A percentile compares a stretch with the other conserved stretches of the same genome.
These are phyloP conservation scores for Cucurbita ficifolia DNA, from an alignment of 306 rosid species.

Conservation along the genomic window DNA sequence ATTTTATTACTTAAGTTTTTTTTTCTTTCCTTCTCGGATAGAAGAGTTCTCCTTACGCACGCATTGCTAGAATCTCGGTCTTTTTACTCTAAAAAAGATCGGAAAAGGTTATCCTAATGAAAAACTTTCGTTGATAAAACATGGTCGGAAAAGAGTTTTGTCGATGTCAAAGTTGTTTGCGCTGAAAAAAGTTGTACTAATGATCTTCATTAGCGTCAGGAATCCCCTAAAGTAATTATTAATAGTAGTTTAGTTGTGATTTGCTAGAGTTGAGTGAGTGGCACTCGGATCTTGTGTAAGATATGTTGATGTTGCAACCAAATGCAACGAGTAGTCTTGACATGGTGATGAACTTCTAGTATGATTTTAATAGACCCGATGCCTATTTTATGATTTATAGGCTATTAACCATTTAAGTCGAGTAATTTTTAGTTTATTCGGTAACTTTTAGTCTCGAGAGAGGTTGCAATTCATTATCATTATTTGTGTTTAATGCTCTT, in stretches of 20 bases:
- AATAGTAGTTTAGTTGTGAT: too few relatives aligned
- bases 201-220: neutral
- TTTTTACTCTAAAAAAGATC: too few relatives aligned
- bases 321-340: neutral
- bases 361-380: neutral
- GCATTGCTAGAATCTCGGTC: neutral
- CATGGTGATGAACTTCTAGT: neutral
- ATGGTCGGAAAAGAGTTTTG: too few relatives aligned
- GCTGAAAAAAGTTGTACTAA: neutral
- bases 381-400: neutral
- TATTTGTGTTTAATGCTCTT: neutral
- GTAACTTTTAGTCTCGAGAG: neutral
- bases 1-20: too few relatives aligned
- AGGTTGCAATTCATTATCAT: neutral
- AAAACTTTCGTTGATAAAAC: too few relatives aligned
- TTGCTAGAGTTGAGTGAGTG: neutral
- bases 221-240: neutral
- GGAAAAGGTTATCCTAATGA: too few relatives aligned
- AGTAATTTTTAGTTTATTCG: too few relatives aligned
- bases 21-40: too few relatives aligned
- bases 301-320: neutral
- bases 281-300: too few relatives aligned
- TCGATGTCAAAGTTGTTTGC: neutral
- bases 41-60: too few relatives aligned
- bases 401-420: neutral